Conservation (phyloP, 495 filamentous ascomycete species). For the Neurospora sp. region DNA sequence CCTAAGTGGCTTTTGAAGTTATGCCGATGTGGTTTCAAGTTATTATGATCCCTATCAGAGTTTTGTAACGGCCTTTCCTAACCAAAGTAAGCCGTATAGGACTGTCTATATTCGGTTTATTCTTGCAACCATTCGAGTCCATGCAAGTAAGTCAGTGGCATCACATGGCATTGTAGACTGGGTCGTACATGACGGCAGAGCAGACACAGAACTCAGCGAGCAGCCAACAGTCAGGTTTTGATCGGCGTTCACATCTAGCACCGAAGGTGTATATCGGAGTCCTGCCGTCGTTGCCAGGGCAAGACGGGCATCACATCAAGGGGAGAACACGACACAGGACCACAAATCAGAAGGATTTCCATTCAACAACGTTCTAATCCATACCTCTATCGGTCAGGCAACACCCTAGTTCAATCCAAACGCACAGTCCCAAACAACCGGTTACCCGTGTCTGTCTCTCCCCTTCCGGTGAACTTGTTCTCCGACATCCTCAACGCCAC, state of each 20-base stretch:
- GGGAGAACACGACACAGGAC: neutral
- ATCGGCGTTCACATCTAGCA: neutral
- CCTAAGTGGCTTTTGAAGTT: no score
- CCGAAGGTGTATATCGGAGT: neutral
- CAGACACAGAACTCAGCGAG: neutral
- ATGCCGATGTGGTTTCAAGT: no score
- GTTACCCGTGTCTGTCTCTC: conserved; percentile 48
- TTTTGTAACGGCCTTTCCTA: no score
- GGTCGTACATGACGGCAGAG: neutral
- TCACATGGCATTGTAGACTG: no score
- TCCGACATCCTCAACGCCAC: conserved; percentile 45
- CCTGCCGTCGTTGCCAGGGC: neutral
- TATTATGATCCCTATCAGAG: no score
- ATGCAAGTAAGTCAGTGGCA: no score
- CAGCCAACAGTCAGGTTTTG: neutral
- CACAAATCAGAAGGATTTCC: neutral
- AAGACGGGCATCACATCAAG: neutral
- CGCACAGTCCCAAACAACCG: conserved; percentile 49
- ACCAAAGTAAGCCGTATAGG: no score
- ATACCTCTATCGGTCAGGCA: neutral
- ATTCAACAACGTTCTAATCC: neutral
- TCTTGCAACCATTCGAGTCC: no score
- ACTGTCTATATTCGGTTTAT: no score
- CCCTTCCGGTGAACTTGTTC: conserved; percentile 44
- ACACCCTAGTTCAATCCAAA: conserved; percentile 5